Conservation (phyloP, 2,329 filamentous ascomycete species). For the Gaeumannomyces sp. region DNA sequence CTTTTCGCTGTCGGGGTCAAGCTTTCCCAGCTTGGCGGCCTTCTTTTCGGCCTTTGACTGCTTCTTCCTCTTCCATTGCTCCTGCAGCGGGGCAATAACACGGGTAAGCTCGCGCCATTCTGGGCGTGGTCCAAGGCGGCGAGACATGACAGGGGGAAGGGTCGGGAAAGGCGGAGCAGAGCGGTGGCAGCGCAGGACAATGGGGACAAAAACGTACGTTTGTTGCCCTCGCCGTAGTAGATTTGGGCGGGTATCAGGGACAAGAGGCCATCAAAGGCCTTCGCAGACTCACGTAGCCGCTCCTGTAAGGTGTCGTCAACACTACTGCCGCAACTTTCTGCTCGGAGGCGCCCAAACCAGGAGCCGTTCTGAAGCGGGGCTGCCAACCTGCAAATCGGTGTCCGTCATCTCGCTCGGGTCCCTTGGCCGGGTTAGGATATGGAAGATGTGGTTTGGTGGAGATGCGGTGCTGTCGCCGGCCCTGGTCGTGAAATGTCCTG, state of each 20-base stretch:
- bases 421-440: background rate
- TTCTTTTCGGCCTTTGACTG: conserved; percentile 88
- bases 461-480: no score
- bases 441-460: background rate
- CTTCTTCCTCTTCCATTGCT: conserved; percentile 93
- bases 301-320: conserved; percentile 32
- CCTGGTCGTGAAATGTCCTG: background rate
- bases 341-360: background rate
- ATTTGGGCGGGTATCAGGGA: conserved; percentile 85
- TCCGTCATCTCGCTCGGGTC: conserved; percentile 18
- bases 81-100: conserved; percentile 40
- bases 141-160: background rate
- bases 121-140: background rate
- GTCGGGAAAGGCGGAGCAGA: background rate
- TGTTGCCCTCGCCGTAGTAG: conserved; percentile 81
- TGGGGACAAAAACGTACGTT: conserved; percentile 57
- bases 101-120: background rate
- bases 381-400: conserved; percentile 17
- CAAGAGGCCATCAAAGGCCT: conserved; percentile 80
- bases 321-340: background rate
- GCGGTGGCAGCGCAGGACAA: background rate
- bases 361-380: conserved; percentile 5
- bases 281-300: conserved; percentile 52
- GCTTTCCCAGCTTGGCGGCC: conserved; percentile 52
- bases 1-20: conserved; percentile 77